Conservation (phyloP, 441 rosid genomes). For the Bruguiera hainesii region DNA sequence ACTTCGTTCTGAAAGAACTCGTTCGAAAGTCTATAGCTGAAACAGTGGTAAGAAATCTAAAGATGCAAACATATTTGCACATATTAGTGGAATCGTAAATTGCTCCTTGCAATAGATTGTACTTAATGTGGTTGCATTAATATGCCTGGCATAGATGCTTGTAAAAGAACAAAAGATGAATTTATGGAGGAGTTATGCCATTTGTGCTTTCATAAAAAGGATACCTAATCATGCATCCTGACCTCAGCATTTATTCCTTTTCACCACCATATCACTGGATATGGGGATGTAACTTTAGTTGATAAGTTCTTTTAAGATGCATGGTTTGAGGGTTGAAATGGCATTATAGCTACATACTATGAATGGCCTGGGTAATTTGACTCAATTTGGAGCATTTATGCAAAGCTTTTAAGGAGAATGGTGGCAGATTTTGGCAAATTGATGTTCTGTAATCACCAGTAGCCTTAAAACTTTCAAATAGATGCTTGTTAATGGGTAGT, state of each 20-base stretch:
- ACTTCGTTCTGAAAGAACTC: conserved; percentile 90
- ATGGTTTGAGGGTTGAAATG: too few species aligned
- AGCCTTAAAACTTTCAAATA: too few species aligned
- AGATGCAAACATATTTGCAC: conserved; percentile 8
- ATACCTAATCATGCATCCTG: neutral
- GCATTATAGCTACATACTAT: too few species aligned
- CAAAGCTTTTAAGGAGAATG: too few species aligned
- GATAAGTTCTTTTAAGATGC: too few species aligned
- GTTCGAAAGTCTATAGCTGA: conserved; percentile 90
- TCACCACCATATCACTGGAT: neutral
- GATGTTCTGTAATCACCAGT: too few species aligned
- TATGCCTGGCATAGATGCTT: neutral
- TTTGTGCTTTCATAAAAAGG: neutral
- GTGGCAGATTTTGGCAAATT: too few species aligned
- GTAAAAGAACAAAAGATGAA: neutral
- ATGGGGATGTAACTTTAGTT: neutral
- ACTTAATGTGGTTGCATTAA: too few species aligned
- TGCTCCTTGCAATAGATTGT: neutral
- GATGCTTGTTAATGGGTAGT: too few species aligned
- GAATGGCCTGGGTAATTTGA: too few species aligned
- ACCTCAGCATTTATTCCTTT: neutral
- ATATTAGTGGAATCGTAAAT: conserved; percentile 1
- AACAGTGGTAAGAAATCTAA: conserved; percentile 65
- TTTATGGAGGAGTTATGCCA: neutral
- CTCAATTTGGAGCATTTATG: too few species aligned